phyloP scores from a whole-genome alignment of 306 rosid species.

The Astragalus glycyphyllos region DNA sequence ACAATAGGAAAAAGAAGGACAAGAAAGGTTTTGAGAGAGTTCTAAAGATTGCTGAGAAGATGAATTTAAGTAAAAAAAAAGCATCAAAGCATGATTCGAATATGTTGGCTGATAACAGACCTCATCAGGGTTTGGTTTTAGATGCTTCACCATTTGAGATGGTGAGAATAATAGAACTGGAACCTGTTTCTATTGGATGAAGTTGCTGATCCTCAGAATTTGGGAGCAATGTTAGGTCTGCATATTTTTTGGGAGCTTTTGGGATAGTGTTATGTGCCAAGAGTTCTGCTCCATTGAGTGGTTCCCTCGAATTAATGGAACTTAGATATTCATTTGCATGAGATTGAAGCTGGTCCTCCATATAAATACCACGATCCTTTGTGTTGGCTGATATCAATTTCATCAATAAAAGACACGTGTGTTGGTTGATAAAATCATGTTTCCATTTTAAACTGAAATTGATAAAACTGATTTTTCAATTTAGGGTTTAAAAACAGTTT shows the following conservation, averaged over 20 bases:
- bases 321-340: slow-evolving; percentile 72
- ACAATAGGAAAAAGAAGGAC: slow-evolving; percentile 94
- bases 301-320: slow-evolving; percentile 89
- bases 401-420: no score
- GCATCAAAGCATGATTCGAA: slow-evolving; percentile 89
- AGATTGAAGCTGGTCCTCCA: slow-evolving; percentile 68
- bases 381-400: no score
- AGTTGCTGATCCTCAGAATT: slow-evolving; percentile 93
- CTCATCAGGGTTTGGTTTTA: slow-evolving; percentile 90
- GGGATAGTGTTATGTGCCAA: slow-evolving; percentile 92
- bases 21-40: slow-evolving; percentile 90
- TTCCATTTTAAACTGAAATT: no score
- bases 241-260: slow-evolving; percentile 88
- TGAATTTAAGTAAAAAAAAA: slow-evolving; percentile 67
- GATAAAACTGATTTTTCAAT: no score
- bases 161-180: slow-evolving; percentile 78
- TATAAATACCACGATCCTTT: no score
- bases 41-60: slow-evolving; percentile 72
- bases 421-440: no score
- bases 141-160: slow-evolving; percentile 93
- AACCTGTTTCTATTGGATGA: slow-evolving; percentile 84
- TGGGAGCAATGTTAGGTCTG: slow-evolving; percentile 94
- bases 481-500: no score
- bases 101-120: slow-evolving; percentile 92
- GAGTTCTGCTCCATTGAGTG: slow-evolving; percentile 90